A percentile compares a stretch with the other conserved stretches of the same genome.
These are phyloP conservation scores for Sanghuangporus weigelae DNA, from an alignment of 1,284 basidiomycete genomes.

Conservation along the genomic window DNA sequence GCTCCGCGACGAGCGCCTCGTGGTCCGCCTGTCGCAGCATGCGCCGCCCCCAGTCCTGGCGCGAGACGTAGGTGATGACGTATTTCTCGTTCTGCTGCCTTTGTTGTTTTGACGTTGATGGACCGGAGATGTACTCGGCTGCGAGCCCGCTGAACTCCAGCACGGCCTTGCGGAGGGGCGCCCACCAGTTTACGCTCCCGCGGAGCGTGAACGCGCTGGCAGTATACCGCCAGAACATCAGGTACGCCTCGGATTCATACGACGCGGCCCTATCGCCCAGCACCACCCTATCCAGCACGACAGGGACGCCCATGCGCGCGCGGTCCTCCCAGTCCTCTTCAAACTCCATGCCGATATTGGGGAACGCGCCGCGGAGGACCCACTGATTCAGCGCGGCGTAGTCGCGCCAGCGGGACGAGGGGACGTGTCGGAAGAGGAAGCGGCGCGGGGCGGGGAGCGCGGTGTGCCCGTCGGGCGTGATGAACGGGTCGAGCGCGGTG, in stretches of 20 bases:
- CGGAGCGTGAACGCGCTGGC: constrained; percentile 68
- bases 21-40: constrained; percentile 63
- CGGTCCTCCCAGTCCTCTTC: constrained; percentile 78
- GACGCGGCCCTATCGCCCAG: constrained; percentile 80
- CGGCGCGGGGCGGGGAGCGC: constrained; percentile 67
- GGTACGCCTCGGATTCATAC: constrained; percentile 64
- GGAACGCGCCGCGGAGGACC: constrained; percentile 71
- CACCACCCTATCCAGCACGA: constrained; percentile 79
- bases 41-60: constrained; percentile 82
- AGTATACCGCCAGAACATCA: constrained; percentile 69
- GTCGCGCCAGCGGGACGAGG: constrained; percentile 79
- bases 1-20: constrained; percentile 55
- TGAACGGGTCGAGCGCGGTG: constrained; percentile 68
- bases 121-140: constrained; percentile 31
- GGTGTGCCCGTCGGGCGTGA: constrained; percentile 58
- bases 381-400: constrained; percentile 81
- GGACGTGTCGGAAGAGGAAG: constrained; percentile 69
- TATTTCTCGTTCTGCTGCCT: constrained; percentile 39
- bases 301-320: constrained; percentile 57
- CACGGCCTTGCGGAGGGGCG: constrained; percentile 66
- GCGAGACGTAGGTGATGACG: constrained; percentile 84
- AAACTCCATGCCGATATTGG: constrained; percentile 71
- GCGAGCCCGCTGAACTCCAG: constrained; percentile 63
- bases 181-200: constrained; percentile 79
- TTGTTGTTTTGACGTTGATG: too few species aligned